Evolutionary conservation across 2,329 filamentous ascomycete species (phyloP).

Genomic region (Lasiodiplodia citricola): DNA sequence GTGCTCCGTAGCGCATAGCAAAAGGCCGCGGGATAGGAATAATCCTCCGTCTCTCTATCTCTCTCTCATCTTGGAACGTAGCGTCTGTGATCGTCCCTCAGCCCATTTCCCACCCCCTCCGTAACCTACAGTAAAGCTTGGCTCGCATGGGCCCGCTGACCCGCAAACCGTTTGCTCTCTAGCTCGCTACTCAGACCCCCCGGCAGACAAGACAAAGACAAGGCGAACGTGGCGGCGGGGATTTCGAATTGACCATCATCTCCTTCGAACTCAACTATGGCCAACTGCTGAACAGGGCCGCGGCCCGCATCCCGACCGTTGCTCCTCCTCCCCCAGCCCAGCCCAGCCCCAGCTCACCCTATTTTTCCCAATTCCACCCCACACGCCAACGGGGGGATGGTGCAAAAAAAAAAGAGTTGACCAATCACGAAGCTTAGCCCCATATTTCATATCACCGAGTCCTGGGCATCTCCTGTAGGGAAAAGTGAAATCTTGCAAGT

Average conservation of each 20-base stretch:
- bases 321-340: background rate
- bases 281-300: background rate
- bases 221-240: background rate
- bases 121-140: too few relatives aligned
- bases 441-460: background rate
- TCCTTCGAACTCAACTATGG: background rate
- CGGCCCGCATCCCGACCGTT: conserved; percentile 3
- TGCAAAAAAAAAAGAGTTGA: background rate
- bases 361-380: background rate
- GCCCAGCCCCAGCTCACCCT: background rate
- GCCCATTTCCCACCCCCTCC: too few relatives aligned
- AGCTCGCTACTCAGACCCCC: too few relatives aligned
- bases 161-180: too few relatives aligned
- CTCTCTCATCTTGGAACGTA: too few relatives aligned
- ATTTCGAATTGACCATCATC: background rate
- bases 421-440: background rate
- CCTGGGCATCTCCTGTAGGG: too few relatives aligned
- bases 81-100: too few relatives aligned
- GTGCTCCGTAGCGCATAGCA: too few relatives aligned
- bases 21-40: too few relatives aligned
- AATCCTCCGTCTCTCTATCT: background rate
- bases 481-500: too few relatives aligned
- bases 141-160: too few relatives aligned
- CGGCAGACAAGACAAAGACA: background rate
- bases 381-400: background rate